These are phyloP conservation scores for Beauveria rudraprayagi DNA, from an alignment of 2,329 filamentous ascomycete species.

Conservation along the genomic window DNA sequence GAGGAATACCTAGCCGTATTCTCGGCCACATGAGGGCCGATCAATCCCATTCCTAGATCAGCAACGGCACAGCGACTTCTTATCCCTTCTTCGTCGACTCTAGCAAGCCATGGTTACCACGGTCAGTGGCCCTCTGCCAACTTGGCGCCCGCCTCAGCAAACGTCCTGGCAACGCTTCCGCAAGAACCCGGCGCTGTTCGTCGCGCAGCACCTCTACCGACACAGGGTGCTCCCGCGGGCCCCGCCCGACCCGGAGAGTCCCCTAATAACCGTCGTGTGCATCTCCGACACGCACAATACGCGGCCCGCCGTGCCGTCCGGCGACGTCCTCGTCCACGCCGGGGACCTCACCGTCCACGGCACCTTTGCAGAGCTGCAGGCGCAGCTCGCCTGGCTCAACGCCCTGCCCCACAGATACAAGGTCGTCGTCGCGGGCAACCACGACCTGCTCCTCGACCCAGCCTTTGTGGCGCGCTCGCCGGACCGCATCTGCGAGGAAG, in stretches of 20 bases:
- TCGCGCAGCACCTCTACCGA: slow-evolving; percentile 2
- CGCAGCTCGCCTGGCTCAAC: slow-evolving; percentile 32
- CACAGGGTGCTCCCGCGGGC: neutral
- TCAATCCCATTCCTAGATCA: neutral
- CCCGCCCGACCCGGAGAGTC: neutral
- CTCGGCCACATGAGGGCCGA: neutral
- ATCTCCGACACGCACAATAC: slow-evolving; percentile 39
- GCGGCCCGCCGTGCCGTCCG: slow-evolving; percentile 28
- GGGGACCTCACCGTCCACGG: slow-evolving; percentile 38
- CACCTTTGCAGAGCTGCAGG: slow-evolving; percentile 31
- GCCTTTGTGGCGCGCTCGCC: slow-evolving; percentile 7
- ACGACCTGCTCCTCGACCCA: slow-evolving; percentile 29
- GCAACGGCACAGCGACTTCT: neutral
- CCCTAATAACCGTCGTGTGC: slow-evolving; percentile 29
- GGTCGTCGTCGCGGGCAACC: slow-evolving; percentile 39
- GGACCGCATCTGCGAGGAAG: slow-evolving; percentile 10
- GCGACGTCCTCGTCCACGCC: slow-evolving; percentile 40
- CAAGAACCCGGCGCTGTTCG: neutral
- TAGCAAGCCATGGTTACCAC: neutral
- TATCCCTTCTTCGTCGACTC: neutral
- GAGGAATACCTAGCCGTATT: neutral
- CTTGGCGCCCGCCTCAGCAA: neutral
- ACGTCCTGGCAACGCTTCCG: slow-evolving; percentile 7
- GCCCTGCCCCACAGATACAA: slow-evolving; percentile 33
- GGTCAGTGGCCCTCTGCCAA: neutral